Percentiles rank a stretch among this genome's conserved stretches.
phyloP scores from a whole-genome alignment of 805 yeast genomes.

The Pichia cabralensis region DNA sequence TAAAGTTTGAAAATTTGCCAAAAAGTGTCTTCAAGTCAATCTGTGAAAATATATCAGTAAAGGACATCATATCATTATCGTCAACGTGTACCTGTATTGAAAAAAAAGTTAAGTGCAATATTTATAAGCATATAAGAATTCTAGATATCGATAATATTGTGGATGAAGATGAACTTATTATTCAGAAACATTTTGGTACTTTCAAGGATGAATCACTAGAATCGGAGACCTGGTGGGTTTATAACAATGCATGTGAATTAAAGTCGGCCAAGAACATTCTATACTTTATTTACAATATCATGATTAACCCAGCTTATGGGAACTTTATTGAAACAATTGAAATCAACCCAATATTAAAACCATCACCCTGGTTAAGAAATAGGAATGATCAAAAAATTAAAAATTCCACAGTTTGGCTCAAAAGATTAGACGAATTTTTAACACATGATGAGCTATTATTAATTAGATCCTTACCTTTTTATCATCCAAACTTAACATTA shows the following conservation, averaged over 20 bases:
- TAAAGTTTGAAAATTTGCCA: constrained; percentile 6
- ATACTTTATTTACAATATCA: constrained; percentile 12
- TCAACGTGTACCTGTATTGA: constrained; percentile 3
- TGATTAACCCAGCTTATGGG: constrained; percentile 10
- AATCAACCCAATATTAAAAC: constrained; percentile 12
- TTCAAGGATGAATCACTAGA: constrained; percentile 11
- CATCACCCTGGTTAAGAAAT: constrained; percentile 6
- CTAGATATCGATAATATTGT: constrained; percentile 4
- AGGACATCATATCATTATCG: constrained; percentile 5
- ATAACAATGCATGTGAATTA: constrained; percentile 4
- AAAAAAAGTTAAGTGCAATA: constrained; percentile 1
- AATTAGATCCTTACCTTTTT: constrained; percentile 5
- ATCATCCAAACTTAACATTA: constrained; percentile 7
- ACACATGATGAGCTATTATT: constrained; percentile 7
- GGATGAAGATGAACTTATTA: constrained; percentile 10
- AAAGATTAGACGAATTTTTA: constrained; percentile 8
- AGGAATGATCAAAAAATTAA: constrained; percentile 4
- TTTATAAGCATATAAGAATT: constrained; percentile 8
- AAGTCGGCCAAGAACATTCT: constrained; percentile 10
- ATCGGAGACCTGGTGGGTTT: constrained; percentile 8
- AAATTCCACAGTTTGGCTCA: constrained; percentile 8
- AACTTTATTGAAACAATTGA: constrained; percentile 8
- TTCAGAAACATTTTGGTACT: constrained; percentile 10
- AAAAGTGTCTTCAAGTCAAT: background rate
- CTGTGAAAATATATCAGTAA: constrained; percentile 6